These are phyloP conservation scores for Flaveria floridana DNA, from an alignment of 140 eudicot species.

Conservation along the genomic window DNA sequence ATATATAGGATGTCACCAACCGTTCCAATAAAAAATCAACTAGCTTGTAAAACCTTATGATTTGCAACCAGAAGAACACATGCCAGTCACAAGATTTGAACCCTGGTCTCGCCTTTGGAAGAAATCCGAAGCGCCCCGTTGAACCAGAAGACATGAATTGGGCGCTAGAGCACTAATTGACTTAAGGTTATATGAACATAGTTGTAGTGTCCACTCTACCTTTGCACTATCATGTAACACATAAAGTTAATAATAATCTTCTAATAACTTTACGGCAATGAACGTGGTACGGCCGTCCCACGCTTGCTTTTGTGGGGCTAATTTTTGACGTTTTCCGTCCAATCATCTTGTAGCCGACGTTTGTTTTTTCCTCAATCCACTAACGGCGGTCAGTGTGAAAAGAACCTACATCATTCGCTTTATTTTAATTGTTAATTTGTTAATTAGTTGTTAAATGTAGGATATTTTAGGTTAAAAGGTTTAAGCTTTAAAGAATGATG, in stretches of 20 bases:
- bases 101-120: too few relatives aligned
- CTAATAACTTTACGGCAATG: not conserved
- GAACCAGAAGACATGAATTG: too few relatives aligned
- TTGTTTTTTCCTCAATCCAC: conserved; percentile 15
- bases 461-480: conserved; percentile 1
- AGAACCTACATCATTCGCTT: conserved; percentile 3
- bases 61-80: too few relatives aligned
- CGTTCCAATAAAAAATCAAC: too few relatives aligned
- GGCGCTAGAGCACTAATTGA: not conserved
- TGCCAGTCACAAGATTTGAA: too few relatives aligned
- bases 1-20: too few relatives aligned
- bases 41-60: too few relatives aligned
- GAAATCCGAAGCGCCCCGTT: too few relatives aligned
- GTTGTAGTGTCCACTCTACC: not conserved
- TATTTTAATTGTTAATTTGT: not conserved
- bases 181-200: not conserved
- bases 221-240: not conserved
- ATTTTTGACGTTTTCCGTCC: conserved; percentile 24
- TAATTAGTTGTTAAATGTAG: not conserved
- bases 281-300: conserved; percentile 32
- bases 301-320: conserved; percentile 28
- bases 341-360: conserved; percentile 19
- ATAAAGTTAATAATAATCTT: not conserved
- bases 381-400: conserved; percentile 26
- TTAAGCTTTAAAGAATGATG: conserved; percentile 4